phyloP scores from a whole-genome alignment of 2,329 filamentous ascomycete species.

The Epichloe uncinata region DNA sequence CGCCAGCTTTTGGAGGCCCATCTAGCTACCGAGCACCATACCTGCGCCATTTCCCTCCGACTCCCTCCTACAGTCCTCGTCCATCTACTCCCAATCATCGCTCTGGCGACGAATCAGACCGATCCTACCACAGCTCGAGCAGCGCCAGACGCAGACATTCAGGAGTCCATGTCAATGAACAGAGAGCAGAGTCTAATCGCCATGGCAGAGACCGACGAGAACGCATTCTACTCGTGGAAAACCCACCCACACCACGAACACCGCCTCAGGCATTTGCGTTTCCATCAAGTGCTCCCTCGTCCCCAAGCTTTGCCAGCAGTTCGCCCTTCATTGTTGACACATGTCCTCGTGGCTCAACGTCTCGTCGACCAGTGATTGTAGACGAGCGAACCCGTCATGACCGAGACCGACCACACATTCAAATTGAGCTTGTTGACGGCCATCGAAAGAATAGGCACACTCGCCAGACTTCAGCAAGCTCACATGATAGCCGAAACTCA shows the following conservation, averaged over 20 bases:
- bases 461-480: slow-evolving; percentile 19
- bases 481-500: slow-evolving; percentile 19
- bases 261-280: slow-evolving; percentile 29
- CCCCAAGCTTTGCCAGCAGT: slow-evolving; percentile 16
- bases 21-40: slow-evolving; percentile 8
- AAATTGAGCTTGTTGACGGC: slow-evolving; percentile 24
- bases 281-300: slow-evolving; percentile 28
- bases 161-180: slow-evolving; percentile 25
- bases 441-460: slow-evolving; percentile 7
- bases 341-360: slow-evolving; percentile 12
- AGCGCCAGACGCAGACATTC: slow-evolving; percentile 20
- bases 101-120: slow-evolving; percentile 25
- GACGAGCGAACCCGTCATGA: slow-evolving; percentile 19
- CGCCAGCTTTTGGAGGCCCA: slow-evolving; percentile 6
- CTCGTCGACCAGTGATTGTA: slow-evolving; percentile 23
- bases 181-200: slow-evolving; percentile 21
- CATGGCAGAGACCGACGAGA: slow-evolving; percentile 21
- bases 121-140: slow-evolving; percentile 18
- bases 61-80: slow-evolving; percentile 23
- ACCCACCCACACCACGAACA: slow-evolving; percentile 31
- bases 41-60: slow-evolving; percentile 25
- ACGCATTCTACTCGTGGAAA: slow-evolving; percentile 31
- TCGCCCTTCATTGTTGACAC: slow-evolving; percentile 15
- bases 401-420: slow-evolving; percentile 16
- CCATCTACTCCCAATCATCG: slow-evolving; percentile 20